phyloP scores from a whole-genome alignment of 768 basidiomycete genomes.

The Pulveroboletus sp. region DNA sequence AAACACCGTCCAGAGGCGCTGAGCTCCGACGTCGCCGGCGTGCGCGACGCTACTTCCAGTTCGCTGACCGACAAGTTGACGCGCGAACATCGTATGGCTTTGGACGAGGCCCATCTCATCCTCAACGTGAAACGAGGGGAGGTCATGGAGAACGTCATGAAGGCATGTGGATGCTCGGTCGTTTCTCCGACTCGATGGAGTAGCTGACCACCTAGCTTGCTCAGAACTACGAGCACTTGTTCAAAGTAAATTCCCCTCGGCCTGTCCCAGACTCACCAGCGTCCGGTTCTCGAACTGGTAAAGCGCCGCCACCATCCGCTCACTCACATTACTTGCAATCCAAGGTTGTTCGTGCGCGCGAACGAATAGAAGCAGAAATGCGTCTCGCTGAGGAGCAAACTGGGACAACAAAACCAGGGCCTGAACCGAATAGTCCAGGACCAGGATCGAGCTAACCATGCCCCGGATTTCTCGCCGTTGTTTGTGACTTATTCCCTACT shows the following conservation, averaged over 20 bases:
- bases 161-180: constrained; percentile 44
- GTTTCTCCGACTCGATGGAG: background rate
- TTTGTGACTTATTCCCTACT: constrained; percentile 15
- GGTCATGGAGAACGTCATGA: constrained; percentile 59
- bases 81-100: constrained; percentile 83
- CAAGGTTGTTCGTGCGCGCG: constrained; percentile 92
- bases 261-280: constrained; percentile 47
- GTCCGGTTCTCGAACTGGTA: constrained; percentile 36
- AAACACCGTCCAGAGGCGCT: constrained; percentile 71
- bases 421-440: constrained; percentile 15
- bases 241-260: constrained; percentile 83
- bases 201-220: constrained; percentile 2
- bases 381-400: constrained; percentile 27
- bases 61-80: constrained; percentile 79
- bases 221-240: constrained; percentile 90
- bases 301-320: constrained; percentile 38
- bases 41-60: constrained; percentile 69
- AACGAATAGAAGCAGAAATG: constrained; percentile 90
- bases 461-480: constrained; percentile 2
- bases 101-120: constrained; percentile 93
- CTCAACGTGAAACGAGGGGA: constrained; percentile 82
- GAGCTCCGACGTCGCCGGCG: constrained; percentile 67
- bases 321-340: constrained; percentile 94
- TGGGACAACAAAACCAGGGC: constrained; percentile 16
- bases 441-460: constrained; percentile 22